Conservation (phyloP, 148 eudicot genomes). For the Drosera capensis region DNA sequence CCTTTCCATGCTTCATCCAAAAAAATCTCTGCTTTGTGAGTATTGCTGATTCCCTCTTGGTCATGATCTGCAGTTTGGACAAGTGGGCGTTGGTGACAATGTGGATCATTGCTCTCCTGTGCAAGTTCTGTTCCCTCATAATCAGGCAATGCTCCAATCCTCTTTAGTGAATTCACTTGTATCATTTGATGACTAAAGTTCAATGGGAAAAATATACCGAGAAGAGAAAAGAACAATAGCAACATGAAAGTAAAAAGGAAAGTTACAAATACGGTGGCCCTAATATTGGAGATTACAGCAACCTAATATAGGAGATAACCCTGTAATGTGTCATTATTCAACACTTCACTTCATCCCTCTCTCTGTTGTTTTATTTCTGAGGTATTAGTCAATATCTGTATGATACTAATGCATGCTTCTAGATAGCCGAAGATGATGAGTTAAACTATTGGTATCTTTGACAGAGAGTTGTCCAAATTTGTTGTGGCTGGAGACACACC, state of each 20-base stretch:
- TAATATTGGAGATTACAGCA: too few species aligned
- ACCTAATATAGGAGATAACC: too few species aligned
- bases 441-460: conserved; percentile 2
- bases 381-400: too few species aligned
- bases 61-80: conserved; percentile 71
- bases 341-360: too few species aligned
- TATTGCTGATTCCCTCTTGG: not conserved
- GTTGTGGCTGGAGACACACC: conserved; percentile 99
- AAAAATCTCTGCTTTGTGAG: conserved; percentile 1
- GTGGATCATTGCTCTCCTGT: conserved; percentile 75
- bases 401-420: too few species aligned
- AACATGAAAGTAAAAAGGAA: too few species aligned
- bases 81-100: conserved; percentile 86
- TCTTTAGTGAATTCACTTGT: not conserved
- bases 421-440: conserved; percentile 1
- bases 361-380: too few species aligned
- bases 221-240: too few species aligned
- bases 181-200: too few species aligned
- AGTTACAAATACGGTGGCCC: too few species aligned
- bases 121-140: conserved; percentile 55
- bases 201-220: too few species aligned
- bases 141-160: conserved; percentile 34
- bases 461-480: conserved; percentile 81
- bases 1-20: conserved; percentile 1
- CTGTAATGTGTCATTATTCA: too few species aligned